Conservation (phyloP, 2,329 filamentous ascomycete species). For the Hymenoscyphus albidus region DNA sequence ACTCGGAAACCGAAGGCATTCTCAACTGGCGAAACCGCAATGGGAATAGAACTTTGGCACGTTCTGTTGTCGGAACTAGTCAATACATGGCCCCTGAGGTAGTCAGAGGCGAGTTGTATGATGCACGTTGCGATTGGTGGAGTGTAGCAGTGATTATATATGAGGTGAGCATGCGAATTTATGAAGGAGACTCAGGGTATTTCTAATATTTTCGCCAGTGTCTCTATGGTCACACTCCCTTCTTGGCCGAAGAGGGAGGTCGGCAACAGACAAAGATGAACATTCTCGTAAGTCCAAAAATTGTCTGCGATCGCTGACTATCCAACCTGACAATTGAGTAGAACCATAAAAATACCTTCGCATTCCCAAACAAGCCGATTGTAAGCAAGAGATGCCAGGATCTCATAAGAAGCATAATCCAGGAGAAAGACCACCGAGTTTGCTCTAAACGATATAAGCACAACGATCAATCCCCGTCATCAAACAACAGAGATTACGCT, state of each 20-base stretch:
- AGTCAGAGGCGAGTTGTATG: conserved; percentile 75
- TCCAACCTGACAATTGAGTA: conserved; percentile 35
- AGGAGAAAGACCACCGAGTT: conserved; percentile 70
- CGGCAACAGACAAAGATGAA: conserved; percentile 81
- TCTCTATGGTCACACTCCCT: conserved; percentile 86
- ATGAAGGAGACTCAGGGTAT: neutral
- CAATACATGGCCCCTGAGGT: conserved; percentile 99
- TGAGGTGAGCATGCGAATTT: conserved; percentile 50
- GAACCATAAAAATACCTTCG: conserved; percentile 67
- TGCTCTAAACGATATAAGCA: conserved; percentile 71
- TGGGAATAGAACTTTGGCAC: conserved; percentile 68
- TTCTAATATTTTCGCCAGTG: conserved; percentile 47
- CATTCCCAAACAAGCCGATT: conserved; percentile 63
- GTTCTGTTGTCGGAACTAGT: conserved; percentile 88
- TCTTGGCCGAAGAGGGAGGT: conserved; percentile 69
- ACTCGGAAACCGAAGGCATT: conserved; percentile 44
- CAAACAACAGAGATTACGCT: conserved; percentile 37
- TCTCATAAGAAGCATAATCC: conserved; percentile 68
- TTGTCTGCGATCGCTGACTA: neutral
- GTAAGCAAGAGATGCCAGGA: conserved; percentile 72
- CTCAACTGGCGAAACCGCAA: conserved; percentile 67
- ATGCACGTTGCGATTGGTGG: conserved; percentile 95
- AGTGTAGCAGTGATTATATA: conserved; percentile 92
- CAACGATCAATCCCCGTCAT: conserved; percentile 49
- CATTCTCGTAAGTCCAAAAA: conserved; percentile 60